phyloP scores from a whole-genome alignment of 192 early-diverging fungal species.

The Phlyctochytrium bullatum region DNA sequence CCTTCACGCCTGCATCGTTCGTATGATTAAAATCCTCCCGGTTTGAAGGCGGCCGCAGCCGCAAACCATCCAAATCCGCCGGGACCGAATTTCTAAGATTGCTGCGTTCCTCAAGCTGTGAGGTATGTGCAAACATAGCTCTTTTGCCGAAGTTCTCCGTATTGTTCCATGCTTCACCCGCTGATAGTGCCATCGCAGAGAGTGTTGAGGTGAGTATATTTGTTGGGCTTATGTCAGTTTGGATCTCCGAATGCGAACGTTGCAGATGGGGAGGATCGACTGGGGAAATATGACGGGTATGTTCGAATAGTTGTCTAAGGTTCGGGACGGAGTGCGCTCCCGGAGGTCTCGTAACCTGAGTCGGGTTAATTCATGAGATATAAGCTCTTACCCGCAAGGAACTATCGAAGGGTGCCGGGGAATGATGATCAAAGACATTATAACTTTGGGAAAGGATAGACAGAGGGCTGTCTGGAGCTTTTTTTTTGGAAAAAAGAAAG shows the following conservation, averaged over 20 bases:
- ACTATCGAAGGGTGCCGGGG: background rate
- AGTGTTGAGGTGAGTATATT: constrained; percentile 21
- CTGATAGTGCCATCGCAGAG: constrained; percentile 20
- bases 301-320: constrained; percentile 45
- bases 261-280: constrained; percentile 14
- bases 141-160: background rate
- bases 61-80: background rate
- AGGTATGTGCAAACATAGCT: background rate
- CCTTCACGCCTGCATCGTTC: background rate
- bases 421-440: constrained; percentile 3
- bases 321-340: constrained; percentile 38
- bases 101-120: background rate
- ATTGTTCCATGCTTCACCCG: constrained; percentile 2
- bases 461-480: constrained; percentile 6
- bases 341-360: background rate
- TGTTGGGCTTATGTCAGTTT: background rate
- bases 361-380: background rate
- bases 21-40: background rate
- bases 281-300: constrained; percentile 11
- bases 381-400: background rate
- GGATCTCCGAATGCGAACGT: constrained; percentile 11
- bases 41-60: constrained; percentile 11
- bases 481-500: constrained; percentile 14
- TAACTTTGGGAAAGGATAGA: background rate
- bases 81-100: background rate